Evolutionary conservation across 1,139 yeast genomes (phyloP).

Genomic region (Blastobotrys buckinghamii): DNA sequence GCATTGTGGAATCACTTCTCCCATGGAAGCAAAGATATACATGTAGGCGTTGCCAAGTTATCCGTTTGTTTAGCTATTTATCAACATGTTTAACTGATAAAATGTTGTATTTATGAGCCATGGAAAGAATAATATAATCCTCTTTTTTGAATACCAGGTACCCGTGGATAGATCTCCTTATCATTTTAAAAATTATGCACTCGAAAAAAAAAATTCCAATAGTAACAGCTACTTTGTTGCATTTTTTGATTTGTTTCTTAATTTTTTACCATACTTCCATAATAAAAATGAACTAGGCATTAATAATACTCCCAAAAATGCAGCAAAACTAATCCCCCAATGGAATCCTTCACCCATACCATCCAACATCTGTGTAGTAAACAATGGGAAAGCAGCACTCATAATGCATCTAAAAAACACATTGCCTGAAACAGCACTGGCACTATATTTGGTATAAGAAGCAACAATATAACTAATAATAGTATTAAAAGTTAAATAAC

Average conservation of each 20-base stretch:
- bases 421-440: constrained; percentile 12
- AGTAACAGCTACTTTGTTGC: constrained; percentile 7
- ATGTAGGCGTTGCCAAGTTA: no score
- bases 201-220: no score
- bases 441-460: constrained; percentile 8
- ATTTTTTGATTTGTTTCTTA: constrained; percentile 16
- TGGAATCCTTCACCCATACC: constrained; percentile 28
- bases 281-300: constrained; percentile 6
- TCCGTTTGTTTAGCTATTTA: no score
- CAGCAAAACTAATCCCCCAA: constrained; percentile 11
- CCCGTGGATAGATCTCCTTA: no score
- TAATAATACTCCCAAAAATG: constrained; percentile 1
- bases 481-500: constrained; percentile 8
- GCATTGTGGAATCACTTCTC: no score
- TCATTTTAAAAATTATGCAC: no score
- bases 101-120: no score
- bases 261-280: constrained; percentile 16
- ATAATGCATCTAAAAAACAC: constrained; percentile 33
- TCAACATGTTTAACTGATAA: no score
- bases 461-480: constrained; percentile 10
- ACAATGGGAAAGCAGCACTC: constrained; percentile 65
- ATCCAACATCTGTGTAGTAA: constrained; percentile 54
- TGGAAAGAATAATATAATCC: no score
- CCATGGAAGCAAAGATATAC: no score
- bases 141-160: no score